Evolutionary conservation across 169 alveolate species (phyloP), one percentile per base, ranked within the genome.

Genomic region (Toxoplasma gondii): DNA sequence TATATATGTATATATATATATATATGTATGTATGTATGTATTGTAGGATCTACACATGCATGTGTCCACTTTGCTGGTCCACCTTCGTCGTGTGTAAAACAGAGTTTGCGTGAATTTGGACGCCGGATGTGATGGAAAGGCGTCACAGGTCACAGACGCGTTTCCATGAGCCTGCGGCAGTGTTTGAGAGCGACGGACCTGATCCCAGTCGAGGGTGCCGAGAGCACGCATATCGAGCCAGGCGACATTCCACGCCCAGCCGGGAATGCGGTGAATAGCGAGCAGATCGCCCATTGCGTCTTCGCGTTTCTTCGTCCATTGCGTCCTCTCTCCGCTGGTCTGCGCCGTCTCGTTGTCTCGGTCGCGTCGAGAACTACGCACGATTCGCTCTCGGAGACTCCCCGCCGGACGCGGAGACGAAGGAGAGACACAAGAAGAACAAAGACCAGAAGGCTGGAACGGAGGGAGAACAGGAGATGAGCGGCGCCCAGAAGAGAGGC

Each of bases 191-290:
- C 9, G 69, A 22, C 90, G 17, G 31, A 82, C 90, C 38, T 36
- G 24, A 38, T 38, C 90, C 69, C 90, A 82, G 90, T 82, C 90
- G 67, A 82, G 24, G 36, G n/a, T 38, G 43, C 90, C 90, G 58
- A 82, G 90, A 22, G 4, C 27, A 1, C 69, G 41, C 12, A 22
- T 19, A 41, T 82, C 90, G 2, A 82, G 90, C 90, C 90, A 82
- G 44, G 34, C 27, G 67, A 38, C 54, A 41, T 7, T 31, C 90
- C 90, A 82, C 53, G 67, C 90, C 90, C 90, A 82, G 17, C 69
- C 90, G 1, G 41, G 19, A 44, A 82, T 38, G 5, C 29, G n/a
- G 67, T 17, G 64, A 17, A 43, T 31, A 34, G 90, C 90, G 41
- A 82, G 90, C n/a, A 82, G 43, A 12, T 82, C 67, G 5, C 90